These are phyloP conservation scores for Xylaria sp. DNA, from an alignment of 2,329 filamentous ascomycete genomes.

Conservation along the genomic window DNA sequence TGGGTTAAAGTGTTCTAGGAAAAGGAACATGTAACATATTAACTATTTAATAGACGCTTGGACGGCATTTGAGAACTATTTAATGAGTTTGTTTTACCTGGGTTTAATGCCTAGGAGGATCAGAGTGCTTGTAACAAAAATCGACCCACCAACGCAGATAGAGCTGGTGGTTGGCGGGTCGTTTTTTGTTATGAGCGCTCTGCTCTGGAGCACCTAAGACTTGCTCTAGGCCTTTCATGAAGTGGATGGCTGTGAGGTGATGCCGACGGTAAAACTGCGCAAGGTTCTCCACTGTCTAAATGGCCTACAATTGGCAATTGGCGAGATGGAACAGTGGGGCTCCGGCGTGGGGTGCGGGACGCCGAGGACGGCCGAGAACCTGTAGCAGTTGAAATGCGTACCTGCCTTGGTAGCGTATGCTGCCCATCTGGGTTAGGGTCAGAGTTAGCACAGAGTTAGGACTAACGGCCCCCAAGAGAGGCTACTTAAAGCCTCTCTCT, in stretches of 20 bases:
- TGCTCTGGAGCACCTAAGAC: too few species aligned
- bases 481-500: neutral
- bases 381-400: neutral
- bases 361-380: slow-evolving; percentile 37
- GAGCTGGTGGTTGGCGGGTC: too few species aligned
- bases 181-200: too few species aligned
- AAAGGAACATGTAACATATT: too few species aligned
- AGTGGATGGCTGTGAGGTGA: too few species aligned
- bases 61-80: too few species aligned
- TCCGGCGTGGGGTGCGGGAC: slow-evolving; percentile 20
- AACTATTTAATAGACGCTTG: too few species aligned
- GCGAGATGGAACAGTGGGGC: neutral
- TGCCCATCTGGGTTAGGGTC: neutral
- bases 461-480: neutral
- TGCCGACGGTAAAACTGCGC: too few species aligned
- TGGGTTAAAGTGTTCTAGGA: too few species aligned
- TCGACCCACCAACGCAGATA: too few species aligned
- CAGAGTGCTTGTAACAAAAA: too few species aligned
- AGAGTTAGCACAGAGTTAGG: slow-evolving; percentile 6
- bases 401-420: neutral
- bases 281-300: neutral
- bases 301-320: neutral
- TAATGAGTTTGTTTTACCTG: neutral
- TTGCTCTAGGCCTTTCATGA: neutral
- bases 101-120: neutral